Conservation (phyloP, 768 basidiomycete species). For the Leccinum truebloodii region DNA sequence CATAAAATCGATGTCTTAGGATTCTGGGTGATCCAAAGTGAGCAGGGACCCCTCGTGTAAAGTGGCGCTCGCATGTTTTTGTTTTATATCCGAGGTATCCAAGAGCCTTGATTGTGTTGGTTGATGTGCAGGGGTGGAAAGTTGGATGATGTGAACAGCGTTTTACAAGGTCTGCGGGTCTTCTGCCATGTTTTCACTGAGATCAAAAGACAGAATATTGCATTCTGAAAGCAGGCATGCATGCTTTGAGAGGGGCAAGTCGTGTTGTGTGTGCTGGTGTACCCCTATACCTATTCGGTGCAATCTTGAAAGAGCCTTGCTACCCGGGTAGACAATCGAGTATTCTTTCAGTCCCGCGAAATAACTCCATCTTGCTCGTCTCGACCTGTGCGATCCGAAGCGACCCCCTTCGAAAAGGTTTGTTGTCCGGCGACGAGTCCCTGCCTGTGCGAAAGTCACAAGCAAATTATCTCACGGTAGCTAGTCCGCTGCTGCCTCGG, state of each 20-base stretch:
- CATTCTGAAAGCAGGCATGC: too few species aligned
- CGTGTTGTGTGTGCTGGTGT: background rate
- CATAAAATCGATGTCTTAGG: slow-evolving; percentile 9
- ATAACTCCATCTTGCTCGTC: background rate
- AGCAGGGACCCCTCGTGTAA: slow-evolving; percentile 2
- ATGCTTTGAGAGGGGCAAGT: too few species aligned
- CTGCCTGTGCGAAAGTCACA: too few species aligned
- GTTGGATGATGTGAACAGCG: slow-evolving; percentile 3
- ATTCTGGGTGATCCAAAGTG: slow-evolving; percentile 23
- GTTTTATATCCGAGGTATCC: too few species aligned
- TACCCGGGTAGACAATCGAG: background rate
- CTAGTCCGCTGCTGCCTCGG: background rate
- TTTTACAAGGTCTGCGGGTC: background rate
- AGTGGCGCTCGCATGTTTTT: background rate
- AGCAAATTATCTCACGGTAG: background rate
- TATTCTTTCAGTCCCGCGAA: background rate
- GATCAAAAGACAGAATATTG: too few species aligned
- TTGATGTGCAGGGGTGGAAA: background rate
- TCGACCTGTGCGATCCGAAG: background rate
- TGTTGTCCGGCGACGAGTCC: background rate
- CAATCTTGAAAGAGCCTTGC: background rate
- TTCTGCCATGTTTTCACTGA: too few species aligned
- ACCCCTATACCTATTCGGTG: background rate
- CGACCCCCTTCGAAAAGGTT: background rate
- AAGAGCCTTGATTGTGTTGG: background rate